Conservation (phyloP, 768 basidiomycete genomes). For the Boletus rubescentipes region DNA sequence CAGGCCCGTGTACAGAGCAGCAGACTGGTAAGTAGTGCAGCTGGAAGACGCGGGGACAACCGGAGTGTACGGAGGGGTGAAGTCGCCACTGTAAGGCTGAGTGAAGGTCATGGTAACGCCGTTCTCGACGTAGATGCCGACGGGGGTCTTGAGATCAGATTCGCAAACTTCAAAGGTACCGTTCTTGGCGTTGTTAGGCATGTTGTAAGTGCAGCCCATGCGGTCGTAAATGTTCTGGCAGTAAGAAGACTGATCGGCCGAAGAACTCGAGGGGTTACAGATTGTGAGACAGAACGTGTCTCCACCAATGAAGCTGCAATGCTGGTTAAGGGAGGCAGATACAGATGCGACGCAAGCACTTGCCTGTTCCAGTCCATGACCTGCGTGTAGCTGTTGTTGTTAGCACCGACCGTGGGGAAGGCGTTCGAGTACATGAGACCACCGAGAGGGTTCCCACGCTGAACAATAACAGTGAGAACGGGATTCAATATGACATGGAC, state of each 20-base stretch:
- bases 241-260: constrained; percentile 40
- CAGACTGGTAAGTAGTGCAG: constrained; percentile 39
- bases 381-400: constrained; percentile 48
- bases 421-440: constrained; percentile 64
- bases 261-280: constrained; percentile 55
- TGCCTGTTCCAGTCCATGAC: constrained; percentile 67
- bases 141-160: constrained; percentile 60
- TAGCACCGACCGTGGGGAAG: constrained; percentile 41
- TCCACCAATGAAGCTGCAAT: constrained; percentile 61
- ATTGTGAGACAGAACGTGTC: constrained; percentile 66
- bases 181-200: constrained; percentile 58
- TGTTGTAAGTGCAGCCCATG: constrained; percentile 73
- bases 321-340: background rate
- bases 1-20: constrained; percentile 35
- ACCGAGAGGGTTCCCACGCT: constrained; percentile 83
- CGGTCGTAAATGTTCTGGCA: constrained; percentile 76
- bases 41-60: constrained; percentile 42
- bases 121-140: constrained; percentile 47
- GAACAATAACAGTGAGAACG: constrained; percentile 6
- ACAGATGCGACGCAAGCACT: constrained; percentile 16
- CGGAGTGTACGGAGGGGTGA: constrained; percentile 42
- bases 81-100: constrained; percentile 39
- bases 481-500: constrained; percentile 7
- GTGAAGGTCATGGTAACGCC: constrained; percentile 44
- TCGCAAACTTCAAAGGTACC: constrained; percentile 65